phyloP scores from a whole-genome alignment of 2,329 filamentous ascomycete genomes.

The Sordariomycetes sp. region DNA sequence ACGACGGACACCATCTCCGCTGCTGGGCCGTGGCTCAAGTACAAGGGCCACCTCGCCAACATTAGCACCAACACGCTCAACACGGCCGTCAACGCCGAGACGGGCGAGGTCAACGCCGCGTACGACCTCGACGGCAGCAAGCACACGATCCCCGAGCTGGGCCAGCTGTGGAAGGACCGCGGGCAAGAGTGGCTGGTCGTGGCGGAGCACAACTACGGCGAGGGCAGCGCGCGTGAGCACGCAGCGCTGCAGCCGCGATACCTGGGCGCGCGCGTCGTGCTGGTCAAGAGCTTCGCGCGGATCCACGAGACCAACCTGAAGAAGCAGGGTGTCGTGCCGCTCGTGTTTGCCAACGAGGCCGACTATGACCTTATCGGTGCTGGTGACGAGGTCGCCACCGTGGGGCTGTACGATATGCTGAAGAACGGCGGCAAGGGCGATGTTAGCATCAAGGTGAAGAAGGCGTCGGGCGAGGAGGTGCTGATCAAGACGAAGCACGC shows the following conservation, averaged over 20 bases:
- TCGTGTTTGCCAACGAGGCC: constrained; percentile 77
- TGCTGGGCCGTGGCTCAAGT: constrained; percentile 94
- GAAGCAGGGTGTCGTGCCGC: constrained; percentile 91
- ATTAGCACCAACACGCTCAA: constrained; percentile 96
- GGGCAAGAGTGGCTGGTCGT: constrained; percentile 81
- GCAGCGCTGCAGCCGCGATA: constrained; percentile 85
- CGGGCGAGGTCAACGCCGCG: constrained; percentile 81
- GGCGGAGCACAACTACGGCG: constrained; percentile 94
- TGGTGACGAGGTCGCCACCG: constrained; percentile 70
- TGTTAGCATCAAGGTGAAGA: constrained; percentile 56
- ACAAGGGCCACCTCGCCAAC: constrained; percentile 97
- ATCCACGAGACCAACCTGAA: constrained; percentile 95
- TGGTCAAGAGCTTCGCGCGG: constrained; percentile 77
- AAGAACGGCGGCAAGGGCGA: constrained; percentile 64
- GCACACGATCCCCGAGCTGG: constrained; percentile 77
- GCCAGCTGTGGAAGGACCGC: constrained; percentile 65
- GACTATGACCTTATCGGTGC: constrained; percentile 80
- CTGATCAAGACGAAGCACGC: constrained; percentile 73
- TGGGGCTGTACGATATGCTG: constrained; percentile 75
- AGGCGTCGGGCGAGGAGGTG: constrained; percentile 46
- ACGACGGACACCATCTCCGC: constrained; percentile 98
- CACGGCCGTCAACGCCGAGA: constrained; percentile 84
- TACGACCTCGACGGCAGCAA: constrained; percentile 70
- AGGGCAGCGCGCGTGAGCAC: constrained; percentile 80
- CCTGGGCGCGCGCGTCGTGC: constrained; percentile 71